Percentiles rank a stretch among this genome's conserved stretches.
These are phyloP conservation scores for Colletotrichum sp. DNA, from an alignment of 2,329 filamentous ascomycete species.

Conservation along the genomic window DNA sequence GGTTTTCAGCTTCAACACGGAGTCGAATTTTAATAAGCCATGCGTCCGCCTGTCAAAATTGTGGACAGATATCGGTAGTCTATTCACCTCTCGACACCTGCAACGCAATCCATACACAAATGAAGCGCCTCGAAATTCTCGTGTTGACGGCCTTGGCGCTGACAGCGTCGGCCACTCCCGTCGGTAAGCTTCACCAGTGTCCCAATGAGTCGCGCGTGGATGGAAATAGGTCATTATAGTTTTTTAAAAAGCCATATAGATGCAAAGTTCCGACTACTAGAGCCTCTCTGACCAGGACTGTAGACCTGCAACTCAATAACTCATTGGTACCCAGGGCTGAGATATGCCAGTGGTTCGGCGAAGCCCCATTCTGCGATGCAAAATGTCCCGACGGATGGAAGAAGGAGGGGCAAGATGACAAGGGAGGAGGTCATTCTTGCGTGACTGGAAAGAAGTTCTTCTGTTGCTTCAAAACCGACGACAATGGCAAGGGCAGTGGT, in stretches of 20 bases:
- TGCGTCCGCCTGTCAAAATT: neutral
- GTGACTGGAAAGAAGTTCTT: neutral
- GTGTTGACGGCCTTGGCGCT: neutral
- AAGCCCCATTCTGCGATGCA: neutral
- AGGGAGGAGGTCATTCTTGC: neutral
- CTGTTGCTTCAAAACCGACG: neutral
- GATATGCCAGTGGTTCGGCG: neutral
- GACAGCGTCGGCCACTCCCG: neutral
- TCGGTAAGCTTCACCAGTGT: neutral
- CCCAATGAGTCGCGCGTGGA: neutral
- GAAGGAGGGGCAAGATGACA: neutral
- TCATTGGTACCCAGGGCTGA: neutral
- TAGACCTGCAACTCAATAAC: neutral
- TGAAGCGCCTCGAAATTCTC: neutral
- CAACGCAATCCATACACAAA: neutral
- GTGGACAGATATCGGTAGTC: neutral
- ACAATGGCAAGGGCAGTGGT: neutral
- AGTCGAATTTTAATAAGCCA: neutral
- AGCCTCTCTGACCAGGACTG: neutral
- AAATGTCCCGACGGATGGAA: neutral
- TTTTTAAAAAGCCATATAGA: neutral
- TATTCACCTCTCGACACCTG: rapidly evolving
- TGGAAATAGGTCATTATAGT: rapidly evolving
- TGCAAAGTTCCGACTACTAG: rapidly evolving
- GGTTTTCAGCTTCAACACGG: neutral